These are phyloP conservation scores for Umbelopsis sp. DNA, from an alignment of 192 early-diverging fungal genomes.

Conservation along the genomic window DNA sequence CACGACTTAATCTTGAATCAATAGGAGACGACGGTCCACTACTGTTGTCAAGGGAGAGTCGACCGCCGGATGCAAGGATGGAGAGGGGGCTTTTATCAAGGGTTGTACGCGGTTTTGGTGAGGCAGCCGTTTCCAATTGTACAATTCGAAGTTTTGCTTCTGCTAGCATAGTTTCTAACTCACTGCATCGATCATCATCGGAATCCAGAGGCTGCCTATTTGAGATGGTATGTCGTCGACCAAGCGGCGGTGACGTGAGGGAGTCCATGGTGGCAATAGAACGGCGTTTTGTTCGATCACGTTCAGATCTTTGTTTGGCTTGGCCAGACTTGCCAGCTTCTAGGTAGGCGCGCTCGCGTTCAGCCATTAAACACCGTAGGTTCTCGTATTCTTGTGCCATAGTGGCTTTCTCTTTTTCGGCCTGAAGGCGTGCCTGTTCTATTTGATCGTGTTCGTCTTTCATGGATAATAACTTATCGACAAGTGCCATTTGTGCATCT, in stretches of 20 bases:
- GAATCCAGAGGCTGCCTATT: neutral
- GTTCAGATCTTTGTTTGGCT: neutral
- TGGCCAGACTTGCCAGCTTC: neutral
- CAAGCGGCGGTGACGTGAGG: neutral
- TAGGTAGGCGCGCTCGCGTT: neutral
- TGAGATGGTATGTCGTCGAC: neutral
- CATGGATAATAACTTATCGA: conserved; percentile 33
- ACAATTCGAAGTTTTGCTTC: conserved; percentile 34
- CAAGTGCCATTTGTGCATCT: conserved; percentile 31
- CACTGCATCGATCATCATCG: conserved; percentile 13
- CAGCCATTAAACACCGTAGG: neutral
- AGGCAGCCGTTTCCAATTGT: conserved; percentile 17
- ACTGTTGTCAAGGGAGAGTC: neutral
- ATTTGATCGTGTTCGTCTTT: conserved; percentile 23
- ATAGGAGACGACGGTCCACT: conserved; percentile 3
- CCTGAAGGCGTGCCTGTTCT: conserved; percentile 16
- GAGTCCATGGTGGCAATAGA: neutral
- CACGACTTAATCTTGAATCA: neutral
- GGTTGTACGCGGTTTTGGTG: neutral
- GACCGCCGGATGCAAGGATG: neutral
- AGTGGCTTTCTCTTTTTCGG: conserved; percentile 19
- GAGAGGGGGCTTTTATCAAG: neutral
- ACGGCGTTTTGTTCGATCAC: neutral
- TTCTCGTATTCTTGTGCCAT: conserved; percentile 21
- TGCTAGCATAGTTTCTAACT: conserved; percentile 28